Evolutionary conservation across 352 stramenopile species (phyloP).

Genomic region (Albugo candida): DNA sequence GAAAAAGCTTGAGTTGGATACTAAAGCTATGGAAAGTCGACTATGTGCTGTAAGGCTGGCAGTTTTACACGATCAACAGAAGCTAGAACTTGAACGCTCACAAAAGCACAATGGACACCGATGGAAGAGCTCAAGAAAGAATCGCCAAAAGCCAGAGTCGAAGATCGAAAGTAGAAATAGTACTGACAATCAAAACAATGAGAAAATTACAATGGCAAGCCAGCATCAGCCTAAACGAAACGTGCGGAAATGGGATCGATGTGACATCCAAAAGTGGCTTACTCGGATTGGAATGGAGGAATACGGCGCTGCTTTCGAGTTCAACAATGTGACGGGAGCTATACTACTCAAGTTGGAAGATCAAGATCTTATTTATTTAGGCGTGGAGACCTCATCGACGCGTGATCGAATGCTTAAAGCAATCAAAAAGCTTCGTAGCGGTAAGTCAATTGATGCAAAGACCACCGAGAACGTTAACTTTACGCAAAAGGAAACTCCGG

Average conservation of each 20-base stretch:
- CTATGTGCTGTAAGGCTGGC: too few species aligned
- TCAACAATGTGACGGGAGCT: conserved; percentile 44
- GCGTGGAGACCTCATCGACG: conserved; percentile 27
- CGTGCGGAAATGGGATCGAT: conserved; percentile 26
- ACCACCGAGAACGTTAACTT: conserved; percentile 1
- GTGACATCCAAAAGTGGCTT: conserved; percentile 50
- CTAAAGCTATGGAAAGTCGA: too few species aligned
- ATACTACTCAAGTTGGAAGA: conserved; percentile 22
- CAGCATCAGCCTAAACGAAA: too few species aligned
- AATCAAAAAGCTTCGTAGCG: conserved; percentile 25
- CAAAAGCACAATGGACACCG: too few species aligned
- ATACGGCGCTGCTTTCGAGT: conserved; percentile 49
- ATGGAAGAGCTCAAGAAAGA: conserved; percentile 8
- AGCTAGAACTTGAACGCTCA: too few species aligned
- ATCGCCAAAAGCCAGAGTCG: background rate
- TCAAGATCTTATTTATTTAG: conserved; percentile 26
- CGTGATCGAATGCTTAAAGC: conserved; percentile 36
- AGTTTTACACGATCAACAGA: too few species aligned
- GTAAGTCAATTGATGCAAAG: background rate
- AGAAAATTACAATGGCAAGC: too few species aligned
- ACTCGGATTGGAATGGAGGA: conserved; percentile 31
- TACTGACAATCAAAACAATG: too few species aligned
- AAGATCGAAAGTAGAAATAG: background rate
- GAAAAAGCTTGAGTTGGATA: too few species aligned
- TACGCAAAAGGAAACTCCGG: background rate